Percentiles rank a stretch among this genome's conserved stretches.
These are phyloP conservation scores for Inonotus hispidus DNA, from an alignment of 1,284 basidiomycete genomes.

Conservation along the genomic window DNA sequence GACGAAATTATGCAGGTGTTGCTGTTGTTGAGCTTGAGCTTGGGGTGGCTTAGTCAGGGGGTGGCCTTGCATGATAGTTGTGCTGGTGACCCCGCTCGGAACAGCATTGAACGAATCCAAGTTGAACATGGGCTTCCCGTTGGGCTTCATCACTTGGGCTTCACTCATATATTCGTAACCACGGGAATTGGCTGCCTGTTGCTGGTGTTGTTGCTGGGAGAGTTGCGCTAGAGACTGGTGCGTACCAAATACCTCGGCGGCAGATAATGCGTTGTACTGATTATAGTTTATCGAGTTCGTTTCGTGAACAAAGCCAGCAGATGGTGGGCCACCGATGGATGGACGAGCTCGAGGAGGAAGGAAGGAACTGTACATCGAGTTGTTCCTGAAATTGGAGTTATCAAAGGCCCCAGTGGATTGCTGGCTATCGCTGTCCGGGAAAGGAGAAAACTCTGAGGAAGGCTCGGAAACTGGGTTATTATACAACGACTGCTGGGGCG, in stretches of 20 bases:
- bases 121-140: slow-evolving; percentile 17
- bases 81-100: slow-evolving; percentile 1
- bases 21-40: slow-evolving; percentile 19
- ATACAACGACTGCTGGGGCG: slow-evolving; percentile 39
- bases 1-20: slow-evolving; percentile 22
- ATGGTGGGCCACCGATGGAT: slow-evolving; percentile 4
- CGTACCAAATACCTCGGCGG: slow-evolving; percentile 20
- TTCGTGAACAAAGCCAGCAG: slow-evolving; percentile 10
- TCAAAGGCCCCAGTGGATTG: slow-evolving; percentile 27
- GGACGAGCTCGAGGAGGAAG: slow-evolving; percentile 21
- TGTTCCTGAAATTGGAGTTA: slow-evolving; percentile 29
- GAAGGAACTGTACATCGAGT: slow-evolving; percentile 33
- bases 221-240: slow-evolving; percentile 16
- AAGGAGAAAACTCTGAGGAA: slow-evolving; percentile 34
- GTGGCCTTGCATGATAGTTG: slow-evolving; percentile 27
- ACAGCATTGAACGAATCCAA: slow-evolving; percentile 18
- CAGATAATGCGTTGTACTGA: slow-evolving; percentile 17
- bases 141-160: slow-evolving; percentile 12
- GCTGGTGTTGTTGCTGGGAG: slow-evolving; percentile 12
- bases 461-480: slow-evolving; percentile 37
- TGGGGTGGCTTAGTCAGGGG: slow-evolving; percentile 30
- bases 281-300: slow-evolving; percentile 7
- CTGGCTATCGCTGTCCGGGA: slow-evolving; percentile 34
- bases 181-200: slow-evolving; percentile 8
- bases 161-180: slow-evolving; percentile 17